Evolutionary conservation across 768 basidiomycete species (phyloP).

Genomic region (Amanita rimosa): DNA sequence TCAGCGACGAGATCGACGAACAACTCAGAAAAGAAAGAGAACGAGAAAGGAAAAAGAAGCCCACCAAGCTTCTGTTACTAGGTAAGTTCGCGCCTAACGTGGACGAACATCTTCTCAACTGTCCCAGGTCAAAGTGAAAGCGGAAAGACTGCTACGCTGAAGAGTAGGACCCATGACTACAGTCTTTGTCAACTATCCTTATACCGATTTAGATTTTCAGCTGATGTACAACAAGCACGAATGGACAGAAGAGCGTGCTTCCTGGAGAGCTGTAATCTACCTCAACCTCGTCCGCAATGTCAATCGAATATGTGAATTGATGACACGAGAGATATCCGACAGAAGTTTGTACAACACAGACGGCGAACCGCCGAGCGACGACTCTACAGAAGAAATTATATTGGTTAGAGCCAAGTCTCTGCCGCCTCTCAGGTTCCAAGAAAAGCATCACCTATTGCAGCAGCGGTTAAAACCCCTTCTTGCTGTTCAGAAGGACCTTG

Average conservation of each 20-base stretch:
- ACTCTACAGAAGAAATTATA: slow-evolving; percentile 28
- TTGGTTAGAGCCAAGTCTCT: slow-evolving; percentile 24
- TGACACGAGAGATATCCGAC: slow-evolving; percentile 45
- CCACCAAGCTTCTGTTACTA: slow-evolving; percentile 65
- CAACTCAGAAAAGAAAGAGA: slow-evolving; percentile 51
- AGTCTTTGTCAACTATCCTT: slow-evolving; percentile 6
- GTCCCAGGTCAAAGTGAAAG: slow-evolving; percentile 55
- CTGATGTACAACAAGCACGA: slow-evolving; percentile 59
- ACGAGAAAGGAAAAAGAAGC: slow-evolving; percentile 47
- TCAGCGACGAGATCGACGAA: slow-evolving; percentile 71
- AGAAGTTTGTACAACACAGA: slow-evolving; percentile 16
- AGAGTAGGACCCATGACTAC: slow-evolving; percentile 34
- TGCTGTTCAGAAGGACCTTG: slow-evolving; percentile 47
- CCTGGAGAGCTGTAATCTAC: slow-evolving; percentile 69
- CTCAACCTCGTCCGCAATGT: slow-evolving; percentile 74
- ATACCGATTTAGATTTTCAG: slow-evolving; percentile 46
- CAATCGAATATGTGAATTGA: slow-evolving; percentile 46
- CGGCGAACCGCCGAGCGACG: slow-evolving; percentile 21
- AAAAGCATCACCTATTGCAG: slow-evolving; percentile 49
- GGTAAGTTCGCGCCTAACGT: slow-evolving; percentile 23
- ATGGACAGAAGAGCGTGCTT: slow-evolving; percentile 56
- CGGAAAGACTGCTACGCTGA: slow-evolving; percentile 71
- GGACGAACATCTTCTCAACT: neutral
- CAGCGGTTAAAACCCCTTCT: slow-evolving; percentile 47
- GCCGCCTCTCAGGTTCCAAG: slow-evolving; percentile 40